Percentiles rank a stretch among this genome's conserved stretches.
Conservation (phyloP, 257 asterid genomes). For the Solanum ossicruentum region DNA sequence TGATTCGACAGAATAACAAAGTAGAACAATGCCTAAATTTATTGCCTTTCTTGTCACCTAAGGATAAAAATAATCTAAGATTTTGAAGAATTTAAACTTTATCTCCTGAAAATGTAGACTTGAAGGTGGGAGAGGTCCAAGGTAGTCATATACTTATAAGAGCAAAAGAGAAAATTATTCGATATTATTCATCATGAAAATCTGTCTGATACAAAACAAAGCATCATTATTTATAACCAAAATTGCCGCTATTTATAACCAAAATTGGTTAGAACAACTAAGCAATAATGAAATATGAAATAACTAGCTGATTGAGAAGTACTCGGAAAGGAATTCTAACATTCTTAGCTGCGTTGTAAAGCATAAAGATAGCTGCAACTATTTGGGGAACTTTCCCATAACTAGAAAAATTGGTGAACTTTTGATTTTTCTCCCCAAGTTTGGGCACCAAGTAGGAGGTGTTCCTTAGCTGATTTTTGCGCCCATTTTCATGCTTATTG, state of each 20-base stretch:
- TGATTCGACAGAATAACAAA: background rate
- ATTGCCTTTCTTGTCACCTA: background rate
- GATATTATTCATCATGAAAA: background rate
- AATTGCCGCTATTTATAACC: background rate
- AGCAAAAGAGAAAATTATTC: background rate
- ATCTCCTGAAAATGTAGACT: background rate
- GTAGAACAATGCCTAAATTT: background rate
- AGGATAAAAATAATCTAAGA: background rate
- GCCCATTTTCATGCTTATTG: background rate
- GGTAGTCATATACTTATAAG: background rate
- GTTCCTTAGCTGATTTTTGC: background rate
- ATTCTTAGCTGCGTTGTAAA: background rate
- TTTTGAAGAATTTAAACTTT: background rate
- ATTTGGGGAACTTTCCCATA: background rate
- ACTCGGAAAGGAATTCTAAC: background rate
- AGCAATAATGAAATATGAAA: background rate
- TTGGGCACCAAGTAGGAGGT: background rate
- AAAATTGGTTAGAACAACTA: background rate
- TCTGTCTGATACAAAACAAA: background rate
- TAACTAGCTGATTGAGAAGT: background rate
- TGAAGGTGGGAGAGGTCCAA: background rate
- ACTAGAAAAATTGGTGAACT: background rate
- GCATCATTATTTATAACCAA: background rate
- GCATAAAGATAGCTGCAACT: background rate
- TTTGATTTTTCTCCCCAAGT: background rate